A percentile compares a stretch with the other conserved stretches of the same genome.
phyloP scores from a whole-genome alignment of 192 early-diverging fungal genomes.

The Backusella tuberculispora region DNA sequence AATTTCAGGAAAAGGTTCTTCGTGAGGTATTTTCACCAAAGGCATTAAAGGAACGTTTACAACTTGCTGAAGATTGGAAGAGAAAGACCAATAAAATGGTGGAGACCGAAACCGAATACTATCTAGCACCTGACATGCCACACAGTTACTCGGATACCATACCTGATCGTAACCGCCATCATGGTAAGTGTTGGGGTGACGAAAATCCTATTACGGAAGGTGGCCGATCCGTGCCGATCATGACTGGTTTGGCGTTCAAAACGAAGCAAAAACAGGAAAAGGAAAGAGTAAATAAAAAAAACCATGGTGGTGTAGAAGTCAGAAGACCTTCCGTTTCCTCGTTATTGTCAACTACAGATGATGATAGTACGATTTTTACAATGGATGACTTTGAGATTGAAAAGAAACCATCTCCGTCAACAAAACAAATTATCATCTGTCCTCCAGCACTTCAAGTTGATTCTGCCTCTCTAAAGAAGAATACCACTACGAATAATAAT shows the following conservation, averaged over 20 bases:
- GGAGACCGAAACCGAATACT: neutral
- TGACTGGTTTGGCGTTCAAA: neutral
- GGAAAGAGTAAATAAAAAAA: neutral
- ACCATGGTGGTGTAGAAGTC: neutral
- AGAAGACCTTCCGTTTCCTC: neutral
- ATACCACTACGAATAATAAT: neutral
- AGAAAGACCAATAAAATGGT: neutral
- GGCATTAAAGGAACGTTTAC: slow-evolving; percentile 74
- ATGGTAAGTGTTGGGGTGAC: neutral
- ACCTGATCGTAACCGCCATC: neutral
- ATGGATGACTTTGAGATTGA: slow-evolving; percentile 33
- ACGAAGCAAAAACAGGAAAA: neutral
- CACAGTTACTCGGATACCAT: slow-evolving; percentile 8
- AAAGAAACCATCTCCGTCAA: neutral
- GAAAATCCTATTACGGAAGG: slow-evolving; percentile 3
- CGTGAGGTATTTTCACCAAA: slow-evolving; percentile 90
- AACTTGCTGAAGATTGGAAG: slow-evolving; percentile 50
- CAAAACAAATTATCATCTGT: neutral
- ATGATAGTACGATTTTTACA: slow-evolving; percentile 20
- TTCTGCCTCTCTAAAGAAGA: neutral
- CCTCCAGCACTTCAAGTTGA: neutral
- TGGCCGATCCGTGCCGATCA: slow-evolving; percentile 23
- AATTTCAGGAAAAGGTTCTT: slow-evolving; percentile 81
- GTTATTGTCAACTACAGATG: neutral
- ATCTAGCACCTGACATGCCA: neutral